Evolutionary conservation across 176 grass and related monocot genomes (phyloP).

Genomic region (Secale cereale): DNA sequence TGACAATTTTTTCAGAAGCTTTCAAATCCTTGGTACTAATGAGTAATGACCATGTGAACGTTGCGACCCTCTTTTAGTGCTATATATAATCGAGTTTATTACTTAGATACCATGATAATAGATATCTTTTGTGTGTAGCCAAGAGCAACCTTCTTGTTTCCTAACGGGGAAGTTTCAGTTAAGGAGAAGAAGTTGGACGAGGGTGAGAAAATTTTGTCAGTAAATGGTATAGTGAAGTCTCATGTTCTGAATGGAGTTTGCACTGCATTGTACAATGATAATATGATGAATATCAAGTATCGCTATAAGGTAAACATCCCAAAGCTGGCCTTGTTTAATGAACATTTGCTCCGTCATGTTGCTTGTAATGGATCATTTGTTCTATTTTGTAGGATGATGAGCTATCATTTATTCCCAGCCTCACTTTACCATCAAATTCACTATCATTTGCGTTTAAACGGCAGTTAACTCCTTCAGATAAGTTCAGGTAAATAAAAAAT

Average conservation of each 20-base stretch:
- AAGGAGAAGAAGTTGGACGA: conserved; percentile 64
- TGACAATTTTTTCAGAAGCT: background rate
- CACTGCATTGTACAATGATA: conserved; percentile 60
- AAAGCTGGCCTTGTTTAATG: conserved; percentile 6
- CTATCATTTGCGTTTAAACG: conserved; percentile 80
- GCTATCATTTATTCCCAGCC: conserved; percentile 78
- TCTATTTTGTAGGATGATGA: conserved; percentile 67
- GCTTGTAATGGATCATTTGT: conserved; percentile 12
- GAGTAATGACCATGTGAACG: background rate
- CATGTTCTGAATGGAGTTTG: conserved; percentile 74
- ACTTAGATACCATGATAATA: conserved; percentile 15
- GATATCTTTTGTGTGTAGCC: conserved; percentile 50
- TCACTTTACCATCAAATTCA: conserved; percentile 73
- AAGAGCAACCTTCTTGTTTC: conserved; percentile 70
- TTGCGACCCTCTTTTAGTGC: background rate
- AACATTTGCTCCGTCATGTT: background rate
- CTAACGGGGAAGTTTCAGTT: conserved; percentile 78
- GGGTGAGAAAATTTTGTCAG: conserved; percentile 49
- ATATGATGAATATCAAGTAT: conserved; percentile 76
- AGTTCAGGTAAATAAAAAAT: conserved; percentile 63
- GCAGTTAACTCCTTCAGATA: conserved; percentile 72
- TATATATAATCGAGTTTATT: background rate
- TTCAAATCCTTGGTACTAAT: background rate
- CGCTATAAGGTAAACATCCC: conserved; percentile 81
- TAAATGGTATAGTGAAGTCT: conserved; percentile 63